Conservation (phyloP, 768 basidiomycete species). For the Termitomyces sp. region DNA sequence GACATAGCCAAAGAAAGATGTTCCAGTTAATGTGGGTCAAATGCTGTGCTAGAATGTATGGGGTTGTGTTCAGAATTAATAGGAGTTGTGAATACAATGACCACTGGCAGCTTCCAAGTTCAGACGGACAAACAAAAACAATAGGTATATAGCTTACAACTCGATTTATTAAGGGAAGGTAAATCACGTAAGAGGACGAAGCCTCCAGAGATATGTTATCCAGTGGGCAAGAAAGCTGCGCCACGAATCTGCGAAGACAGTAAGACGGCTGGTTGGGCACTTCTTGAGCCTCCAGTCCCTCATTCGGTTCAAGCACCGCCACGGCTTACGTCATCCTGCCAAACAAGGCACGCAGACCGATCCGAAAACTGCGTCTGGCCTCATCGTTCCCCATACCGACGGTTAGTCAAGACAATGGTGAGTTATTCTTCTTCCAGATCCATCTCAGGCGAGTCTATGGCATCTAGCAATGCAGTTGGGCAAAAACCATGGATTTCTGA, state of each 20-base stretch:
- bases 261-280: no score
- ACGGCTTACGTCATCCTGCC: slow-evolving; percentile 26
- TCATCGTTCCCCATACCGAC: slow-evolving; percentile 32
- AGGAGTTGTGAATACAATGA: neutral
- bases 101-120: no score
- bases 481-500: neutral
- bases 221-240: neutral
- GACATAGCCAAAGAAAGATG: neutral
- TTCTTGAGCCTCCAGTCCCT: no score
- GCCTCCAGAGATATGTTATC: no score
- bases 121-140: neutral
- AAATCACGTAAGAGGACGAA: neutral
- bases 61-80: neutral
- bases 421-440: slow-evolving; percentile 19
- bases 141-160: neutral
- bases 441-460: neutral
- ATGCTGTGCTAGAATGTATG: neutral
- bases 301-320: neutral
- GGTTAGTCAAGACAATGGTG: slow-evolving; percentile 39
- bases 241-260: neutral
- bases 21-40: neutral
- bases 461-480: neutral
- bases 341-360: slow-evolving; percentile 37
- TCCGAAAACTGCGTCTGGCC: slow-evolving; percentile 15
- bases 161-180: neutral